phyloP scores from a whole-genome alignment of 1,284 basidiomycete species.

The Cutaneotrichosporon daszewskae region DNA sequence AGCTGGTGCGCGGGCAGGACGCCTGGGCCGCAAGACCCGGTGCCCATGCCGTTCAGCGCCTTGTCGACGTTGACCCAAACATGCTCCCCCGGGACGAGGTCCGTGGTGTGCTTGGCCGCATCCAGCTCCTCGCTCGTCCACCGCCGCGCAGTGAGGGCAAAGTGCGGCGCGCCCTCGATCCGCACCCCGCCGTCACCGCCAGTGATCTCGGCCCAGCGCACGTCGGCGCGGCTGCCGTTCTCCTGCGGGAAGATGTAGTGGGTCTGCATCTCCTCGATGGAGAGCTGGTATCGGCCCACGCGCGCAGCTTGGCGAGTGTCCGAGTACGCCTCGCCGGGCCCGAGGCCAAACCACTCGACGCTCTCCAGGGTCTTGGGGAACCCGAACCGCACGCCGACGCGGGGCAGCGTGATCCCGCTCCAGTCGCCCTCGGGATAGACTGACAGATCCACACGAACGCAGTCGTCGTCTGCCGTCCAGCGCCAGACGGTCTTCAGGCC shows the following conservation, averaged over 20 bases:
- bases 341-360: conserved; percentile 18
- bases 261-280: conserved; percentile 20
- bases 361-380: conserved; percentile 8
- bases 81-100: conserved; percentile 10
- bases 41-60: conserved; percentile 12
- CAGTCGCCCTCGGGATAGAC: conserved; percentile 17
- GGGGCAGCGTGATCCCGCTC: conserved; percentile 14
- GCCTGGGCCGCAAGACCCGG: neutral
- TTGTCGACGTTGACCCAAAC: conserved; percentile 21
- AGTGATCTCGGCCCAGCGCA: conserved; percentile 12
- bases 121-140: conserved; percentile 17
- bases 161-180: conserved; percentile 2
- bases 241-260: conserved; percentile 23
- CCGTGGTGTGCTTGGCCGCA: conserved; percentile 9
- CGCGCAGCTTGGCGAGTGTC: conserved; percentile 9
- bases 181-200: neutral
- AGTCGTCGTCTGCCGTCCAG: conserved; percentile 9
- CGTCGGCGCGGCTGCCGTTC: conserved; percentile 17
- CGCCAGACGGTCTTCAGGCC: conserved; percentile 14
- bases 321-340: conserved; percentile 18
- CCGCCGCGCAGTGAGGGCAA: conserved; percentile 12
- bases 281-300: conserved; percentile 4
- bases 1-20: neutral
- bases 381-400: conserved; percentile 15
- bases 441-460: conserved; percentile 5